These are phyloP conservation scores for Cytospora piceicola DNA, from an alignment of 2,329 filamentous ascomycete species.

Conservation along the genomic window DNA sequence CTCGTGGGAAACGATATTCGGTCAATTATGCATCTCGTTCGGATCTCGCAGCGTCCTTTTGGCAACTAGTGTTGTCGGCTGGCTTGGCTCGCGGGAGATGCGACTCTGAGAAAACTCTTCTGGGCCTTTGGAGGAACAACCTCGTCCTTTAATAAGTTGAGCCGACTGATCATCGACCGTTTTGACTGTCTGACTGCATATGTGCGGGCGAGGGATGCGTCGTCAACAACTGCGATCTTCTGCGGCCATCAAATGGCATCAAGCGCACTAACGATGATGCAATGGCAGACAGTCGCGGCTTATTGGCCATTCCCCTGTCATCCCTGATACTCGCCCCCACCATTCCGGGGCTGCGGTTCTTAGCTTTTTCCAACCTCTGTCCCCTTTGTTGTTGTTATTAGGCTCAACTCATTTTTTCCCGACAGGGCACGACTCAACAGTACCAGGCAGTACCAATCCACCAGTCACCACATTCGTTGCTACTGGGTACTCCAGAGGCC, in stretches of 20 bases:
- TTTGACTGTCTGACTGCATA: neutral
- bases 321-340: conserved; percentile 9
- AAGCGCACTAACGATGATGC: conserved; percentile 22
- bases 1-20: neutral
- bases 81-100: neutral
- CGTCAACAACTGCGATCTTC: conserved; percentile 7
- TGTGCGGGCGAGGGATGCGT: conserved; percentile 1
- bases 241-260: conserved; percentile 23
- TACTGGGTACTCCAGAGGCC: too few species aligned
- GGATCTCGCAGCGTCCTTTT: neutral
- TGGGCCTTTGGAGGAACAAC: neutral
- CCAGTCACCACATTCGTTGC: neutral
- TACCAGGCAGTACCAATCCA: neutral
- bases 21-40: neutral
- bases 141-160: neutral
- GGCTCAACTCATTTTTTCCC: neutral
- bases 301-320: neutral
- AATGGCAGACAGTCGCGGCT: conserved; percentile 2
- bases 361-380: neutral
- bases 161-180: neutral
- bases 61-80: neutral
- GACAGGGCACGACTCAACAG: neutral
- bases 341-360: conserved; percentile 12
- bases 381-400: neutral
- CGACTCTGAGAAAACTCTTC: neutral